Percentiles rank a stretch among this genome's conserved stretches.
phyloP scores from a whole-genome alignment of 1,284 basidiomycete genomes.

The Naganishia cerealis region DNA sequence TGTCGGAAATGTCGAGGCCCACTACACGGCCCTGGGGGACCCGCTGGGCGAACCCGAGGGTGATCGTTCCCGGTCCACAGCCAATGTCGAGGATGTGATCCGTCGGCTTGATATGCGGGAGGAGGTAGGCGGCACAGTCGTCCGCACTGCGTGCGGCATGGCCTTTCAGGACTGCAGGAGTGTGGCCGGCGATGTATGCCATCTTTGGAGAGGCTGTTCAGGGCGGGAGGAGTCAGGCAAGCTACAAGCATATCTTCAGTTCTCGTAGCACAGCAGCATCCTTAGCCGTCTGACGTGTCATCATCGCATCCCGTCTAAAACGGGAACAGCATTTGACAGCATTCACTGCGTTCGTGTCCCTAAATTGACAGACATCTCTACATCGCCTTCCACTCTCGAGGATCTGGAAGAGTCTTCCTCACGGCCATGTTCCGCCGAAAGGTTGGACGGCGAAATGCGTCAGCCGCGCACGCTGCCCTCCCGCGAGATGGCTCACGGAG shows the following conservation, averaged over 20 bases:
- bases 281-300: not conserved
- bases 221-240: too few species aligned
- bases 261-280: not conserved
- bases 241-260: too few species aligned
- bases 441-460: not conserved
- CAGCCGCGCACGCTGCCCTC: not conserved
- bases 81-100: constrained; percentile 34
- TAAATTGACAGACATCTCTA: too few species aligned
- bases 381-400: too few species aligned
- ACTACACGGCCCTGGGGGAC: constrained; percentile 32
- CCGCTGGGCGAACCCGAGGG: constrained; percentile 32
- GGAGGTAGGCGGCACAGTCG: constrained; percentile 27
- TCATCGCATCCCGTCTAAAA: not conserved
- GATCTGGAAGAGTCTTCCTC: too few species aligned
- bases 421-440: too few species aligned
- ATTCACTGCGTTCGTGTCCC: too few species aligned
- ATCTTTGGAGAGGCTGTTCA: not conserved
- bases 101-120: constrained; percentile 7
- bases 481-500: not conserved
- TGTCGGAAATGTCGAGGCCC: constrained; percentile 36
- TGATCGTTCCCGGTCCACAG: constrained; percentile 42
- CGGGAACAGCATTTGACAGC: too few species aligned
- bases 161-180: not conserved
- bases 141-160: constrained; percentile 11
- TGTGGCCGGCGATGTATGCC: constrained; percentile 18